Percentiles rank a stretch among this genome's conserved stretches.
These are phyloP conservation scores for Saccharomycopsis oosterbeekiorum DNA, from an alignment of 805 yeast genomes.

Conservation along the genomic window DNA sequence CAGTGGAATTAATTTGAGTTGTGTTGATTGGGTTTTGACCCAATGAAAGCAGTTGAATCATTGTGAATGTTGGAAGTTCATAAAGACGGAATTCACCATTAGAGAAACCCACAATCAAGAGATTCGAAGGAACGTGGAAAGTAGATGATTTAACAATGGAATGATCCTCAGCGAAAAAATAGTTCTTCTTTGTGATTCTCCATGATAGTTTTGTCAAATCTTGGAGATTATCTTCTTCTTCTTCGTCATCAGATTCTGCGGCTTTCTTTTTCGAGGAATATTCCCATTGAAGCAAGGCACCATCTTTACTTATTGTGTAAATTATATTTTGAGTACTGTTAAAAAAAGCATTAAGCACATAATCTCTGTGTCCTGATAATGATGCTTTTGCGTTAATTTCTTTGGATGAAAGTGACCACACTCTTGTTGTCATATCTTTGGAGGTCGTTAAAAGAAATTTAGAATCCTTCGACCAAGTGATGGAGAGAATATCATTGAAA, in stretches of 20 bases:
- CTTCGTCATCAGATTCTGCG: slow-evolving; percentile 33
- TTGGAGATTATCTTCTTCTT: slow-evolving; percentile 24
- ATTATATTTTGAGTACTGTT: slow-evolving; percentile 80
- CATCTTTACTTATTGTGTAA: slow-evolving; percentile 88
- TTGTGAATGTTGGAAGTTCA: slow-evolving; percentile 70
- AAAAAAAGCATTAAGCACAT: slow-evolving; percentile 81
- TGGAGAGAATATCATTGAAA: slow-evolving; percentile 64
- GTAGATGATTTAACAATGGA: slow-evolving; percentile 71
- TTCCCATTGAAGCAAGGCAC: slow-evolving; percentile 90
- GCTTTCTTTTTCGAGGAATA: slow-evolving; percentile 51
- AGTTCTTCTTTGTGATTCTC: slow-evolving; percentile 74
- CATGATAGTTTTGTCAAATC: slow-evolving; percentile 46
- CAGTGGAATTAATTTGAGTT: slow-evolving; percentile 67
- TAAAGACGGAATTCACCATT: slow-evolving; percentile 88
- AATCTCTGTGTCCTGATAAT: slow-evolving; percentile 86
- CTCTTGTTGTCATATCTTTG: slow-evolving; percentile 80
- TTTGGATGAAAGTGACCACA: slow-evolving; percentile 64
- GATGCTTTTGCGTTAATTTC: slow-evolving; percentile 71
- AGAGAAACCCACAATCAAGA: slow-evolving; percentile 80
- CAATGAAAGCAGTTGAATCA: slow-evolving; percentile 82
- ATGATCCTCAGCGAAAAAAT: slow-evolving; percentile 53
- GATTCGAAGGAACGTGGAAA: slow-evolving; percentile 62
- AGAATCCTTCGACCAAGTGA: slow-evolving; percentile 88
- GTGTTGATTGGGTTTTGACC: slow-evolving; percentile 85
- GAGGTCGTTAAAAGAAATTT: slow-evolving; percentile 79